phyloP scores from a whole-genome alignment of 257 asterid genomes.

The Jaltomata sinuosa region DNA sequence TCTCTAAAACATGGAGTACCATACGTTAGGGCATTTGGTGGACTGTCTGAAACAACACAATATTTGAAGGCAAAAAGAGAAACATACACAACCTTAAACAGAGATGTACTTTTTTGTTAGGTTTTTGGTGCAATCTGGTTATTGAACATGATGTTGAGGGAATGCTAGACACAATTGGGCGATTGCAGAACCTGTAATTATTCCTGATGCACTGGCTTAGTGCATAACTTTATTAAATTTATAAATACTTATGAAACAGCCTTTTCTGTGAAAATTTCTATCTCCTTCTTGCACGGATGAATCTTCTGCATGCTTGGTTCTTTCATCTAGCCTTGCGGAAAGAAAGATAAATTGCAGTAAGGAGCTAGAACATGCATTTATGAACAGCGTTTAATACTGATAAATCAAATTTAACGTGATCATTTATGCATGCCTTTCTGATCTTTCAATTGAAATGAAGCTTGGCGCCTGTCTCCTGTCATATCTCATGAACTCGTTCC shows the following conservation, averaged over 20 bases:
- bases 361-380: not conserved
- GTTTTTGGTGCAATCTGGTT: not conserved
- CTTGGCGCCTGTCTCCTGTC: not conserved
- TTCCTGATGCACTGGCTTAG: not conserved
- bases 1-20: not conserved
- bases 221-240: not conserved
- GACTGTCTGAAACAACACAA: not conserved
- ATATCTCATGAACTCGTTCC: not conserved
- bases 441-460: not conserved
- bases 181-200: not conserved
- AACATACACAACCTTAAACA: not conserved
- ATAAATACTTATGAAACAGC: not conserved
- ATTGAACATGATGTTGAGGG: not conserved
- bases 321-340: not conserved
- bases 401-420: not conserved
- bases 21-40: not conserved
- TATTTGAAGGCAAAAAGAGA: not conserved
- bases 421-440: not conserved
- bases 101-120: not conserved
- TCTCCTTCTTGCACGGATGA: not conserved
- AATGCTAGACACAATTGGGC: not conserved
- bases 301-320: not conserved
- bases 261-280: not conserved
- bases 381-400: not conserved
- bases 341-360: not conserved